Evolutionary conservation across 169 alveolate species (phyloP), one percentile per base, ranked within the genome.

Genomic region (Plasmodium inui): DNA sequence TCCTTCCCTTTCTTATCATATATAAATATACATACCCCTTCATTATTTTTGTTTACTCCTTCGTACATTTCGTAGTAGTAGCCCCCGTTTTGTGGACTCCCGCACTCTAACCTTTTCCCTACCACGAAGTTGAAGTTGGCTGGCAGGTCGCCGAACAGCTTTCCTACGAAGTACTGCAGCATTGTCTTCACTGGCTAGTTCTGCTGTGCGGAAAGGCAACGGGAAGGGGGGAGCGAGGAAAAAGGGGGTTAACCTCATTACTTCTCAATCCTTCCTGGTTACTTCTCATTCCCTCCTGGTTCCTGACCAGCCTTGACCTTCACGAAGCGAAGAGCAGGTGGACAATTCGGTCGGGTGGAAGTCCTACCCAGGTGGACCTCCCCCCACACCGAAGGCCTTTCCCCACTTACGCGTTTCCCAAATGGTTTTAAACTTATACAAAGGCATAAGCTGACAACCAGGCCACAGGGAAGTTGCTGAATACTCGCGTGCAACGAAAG

Each of bases 141-240:
- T 19, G 94, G 94, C 22, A 88, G 72, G 34, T 88, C 94, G 30
- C 94, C 94, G 50, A 88, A 76, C 8, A 88, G 73, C 71, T 88
- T 88, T 12, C 22, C 50, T 1, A 88, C 94, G 82, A 88, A 88
- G 55, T 88, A 88, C 61, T 88, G 94, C 46, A 88, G 72, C 94
- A 88, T 88, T 12, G 53, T 82, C 44, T 10, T 28, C 22, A n/a
- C 39, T 30, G 28, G 34, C 22, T 34, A 50, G n/a, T 30, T 82
- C 10, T 82, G 61, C 91, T 44, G 14, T 7, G 39, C 37, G 61
- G 22, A 2, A 50, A 12, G 0, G 61, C 8, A 3, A 9, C 6
- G 61, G 22, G 61, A 5, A 4, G 57, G 57, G 19, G 57, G 5
- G 19, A 46, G n/a, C n/a, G n/a, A n/a, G n/a, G n/a, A n/a, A n/a